These are phyloP conservation scores for Calonectria pseudoturangicola DNA, from an alignment of 2,329 filamentous ascomycete species.

Conservation along the genomic window DNA sequence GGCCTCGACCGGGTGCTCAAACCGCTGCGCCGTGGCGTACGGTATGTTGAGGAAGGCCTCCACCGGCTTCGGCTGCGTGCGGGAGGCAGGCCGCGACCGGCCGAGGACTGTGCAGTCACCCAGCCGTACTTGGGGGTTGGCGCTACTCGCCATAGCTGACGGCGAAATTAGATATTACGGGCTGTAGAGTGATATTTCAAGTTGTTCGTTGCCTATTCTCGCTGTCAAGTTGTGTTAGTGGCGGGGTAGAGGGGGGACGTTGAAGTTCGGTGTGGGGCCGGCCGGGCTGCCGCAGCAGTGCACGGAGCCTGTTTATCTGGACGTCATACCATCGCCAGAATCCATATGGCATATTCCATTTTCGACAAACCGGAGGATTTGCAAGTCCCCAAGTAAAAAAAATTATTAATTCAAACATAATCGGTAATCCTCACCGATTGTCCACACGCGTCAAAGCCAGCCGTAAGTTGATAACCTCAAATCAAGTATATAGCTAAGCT, in stretches of 20 bases:
- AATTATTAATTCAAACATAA: too few relatives aligned
- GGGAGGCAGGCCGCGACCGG: constrained; percentile 46
- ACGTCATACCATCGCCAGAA: too few relatives aligned
- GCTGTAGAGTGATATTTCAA: too few relatives aligned
- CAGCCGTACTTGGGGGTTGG: constrained; percentile 42
- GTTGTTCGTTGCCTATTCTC: neutral
- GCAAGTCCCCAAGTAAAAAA: too few relatives aligned
- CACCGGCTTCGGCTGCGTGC: constrained; percentile 62
- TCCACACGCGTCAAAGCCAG: neutral
- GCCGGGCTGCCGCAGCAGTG: neutral
- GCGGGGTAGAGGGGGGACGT: constrained; percentile 4
- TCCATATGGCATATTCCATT: too few relatives aligned
- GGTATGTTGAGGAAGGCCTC: constrained; percentile 71
- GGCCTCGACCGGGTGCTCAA: constrained; percentile 59
- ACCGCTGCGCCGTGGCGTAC: constrained; percentile 69
- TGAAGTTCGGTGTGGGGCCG: constrained; percentile 36
- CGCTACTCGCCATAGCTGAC: neutral
- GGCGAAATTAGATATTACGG: too few relatives aligned
- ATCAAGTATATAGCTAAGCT: constrained; percentile 38
- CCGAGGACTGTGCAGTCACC: constrained; percentile 52
- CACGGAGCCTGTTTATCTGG: neutral
- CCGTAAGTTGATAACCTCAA: constrained; percentile 32
- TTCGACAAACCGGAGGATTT: too few relatives aligned
- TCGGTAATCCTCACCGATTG: too few relatives aligned
- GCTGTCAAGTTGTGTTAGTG: neutral